Conservation (phyloP, 805 yeast genomes). For the Kodamaea leandrae region DNA sequence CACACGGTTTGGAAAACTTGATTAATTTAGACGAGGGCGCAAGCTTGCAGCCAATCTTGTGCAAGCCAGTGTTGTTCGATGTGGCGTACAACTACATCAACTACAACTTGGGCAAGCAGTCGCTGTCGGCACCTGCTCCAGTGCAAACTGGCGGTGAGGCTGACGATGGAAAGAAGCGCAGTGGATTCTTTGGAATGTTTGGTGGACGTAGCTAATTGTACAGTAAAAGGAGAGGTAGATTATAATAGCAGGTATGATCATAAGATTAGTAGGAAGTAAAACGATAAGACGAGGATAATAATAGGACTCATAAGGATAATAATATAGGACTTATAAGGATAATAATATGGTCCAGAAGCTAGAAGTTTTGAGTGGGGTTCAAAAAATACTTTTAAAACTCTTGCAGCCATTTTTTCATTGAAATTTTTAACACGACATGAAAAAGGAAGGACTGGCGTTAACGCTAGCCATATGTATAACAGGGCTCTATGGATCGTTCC, state of each 20-base stretch:
- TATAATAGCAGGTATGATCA: too few species aligned
- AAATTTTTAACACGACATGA: slow-evolving; percentile 2
- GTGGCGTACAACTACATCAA: slow-evolving; percentile 80
- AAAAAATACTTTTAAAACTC: neutral
- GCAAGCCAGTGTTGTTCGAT: slow-evolving; percentile 90
- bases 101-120: slow-evolving; percentile 35
- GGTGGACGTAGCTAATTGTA: slow-evolving; percentile 31
- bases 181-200: slow-evolving; percentile 73
- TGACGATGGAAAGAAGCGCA: slow-evolving; percentile 42
- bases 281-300: too few species aligned
- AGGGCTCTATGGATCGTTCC: slow-evolving; percentile 84
- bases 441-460: slow-evolving; percentile 19
- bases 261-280: too few species aligned
- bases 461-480: slow-evolving; percentile 33
- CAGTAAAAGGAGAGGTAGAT: too few species aligned
- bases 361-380: too few species aligned
- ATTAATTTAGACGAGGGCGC: slow-evolving; percentile 20
- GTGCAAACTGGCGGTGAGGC: slow-evolving; percentile 21
- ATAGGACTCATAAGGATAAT: neutral
- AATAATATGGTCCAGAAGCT: too few species aligned
- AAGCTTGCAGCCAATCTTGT: slow-evolving; percentile 56
- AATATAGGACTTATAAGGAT: neutral
- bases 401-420: slow-evolving; percentile 1
- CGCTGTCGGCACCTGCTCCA: slow-evolving; percentile 13
- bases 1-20: slow-evolving; percentile 19